phyloP scores from a whole-genome alignment of 495 filamentous ascomycete genomes.

The Penicillium chermesinum region DNA sequence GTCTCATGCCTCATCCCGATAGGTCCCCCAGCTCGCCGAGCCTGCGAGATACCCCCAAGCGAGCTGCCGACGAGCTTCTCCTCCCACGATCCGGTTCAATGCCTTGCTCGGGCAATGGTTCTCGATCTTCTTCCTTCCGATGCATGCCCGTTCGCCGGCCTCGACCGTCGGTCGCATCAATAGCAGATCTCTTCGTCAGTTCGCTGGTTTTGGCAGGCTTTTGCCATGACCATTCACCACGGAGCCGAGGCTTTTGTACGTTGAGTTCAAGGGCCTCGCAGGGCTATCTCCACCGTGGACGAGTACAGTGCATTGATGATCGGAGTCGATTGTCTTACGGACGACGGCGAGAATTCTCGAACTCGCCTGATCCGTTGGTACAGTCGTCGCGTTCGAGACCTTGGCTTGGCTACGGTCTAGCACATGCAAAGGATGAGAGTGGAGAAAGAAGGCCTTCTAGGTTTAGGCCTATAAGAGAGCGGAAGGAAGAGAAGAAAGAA shows the following conservation, averaged over 20 bases:
- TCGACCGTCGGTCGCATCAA: conserved; percentile 37
- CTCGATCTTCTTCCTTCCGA: conserved; percentile 20
- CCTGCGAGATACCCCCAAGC: conserved; percentile 44
- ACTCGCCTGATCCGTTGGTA: conserved; percentile 6
- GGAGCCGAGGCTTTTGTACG: conserved; percentile 27
- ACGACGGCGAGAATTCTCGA: conserved; percentile 18
- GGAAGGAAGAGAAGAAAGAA: not conserved
- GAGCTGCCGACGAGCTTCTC: conserved; percentile 41
- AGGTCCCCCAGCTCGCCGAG: conserved; percentile 49
- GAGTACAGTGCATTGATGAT: conserved; percentile 10
- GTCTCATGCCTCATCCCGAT: conserved; percentile 60
- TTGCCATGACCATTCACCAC: conserved; percentile 52
- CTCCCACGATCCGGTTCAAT: conserved; percentile 25
- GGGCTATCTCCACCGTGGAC: conserved; percentile 11
- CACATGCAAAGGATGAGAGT: conserved; percentile 13
- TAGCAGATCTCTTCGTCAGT: conserved; percentile 55
- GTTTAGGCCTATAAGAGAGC: not conserved
- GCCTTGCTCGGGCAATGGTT: conserved; percentile 18
- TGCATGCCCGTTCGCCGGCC: conserved; percentile 37
- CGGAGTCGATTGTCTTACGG: conserved; percentile 13
- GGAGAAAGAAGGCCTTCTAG: conserved; percentile 1
- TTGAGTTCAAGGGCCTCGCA: conserved; percentile 14
- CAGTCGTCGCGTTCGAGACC: conserved; percentile 23
- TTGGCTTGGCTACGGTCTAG: conserved; percentile 29
- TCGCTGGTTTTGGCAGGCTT: conserved; percentile 60